These are phyloP conservation scores for Cutaneotrichosporon cyanovorans DNA, from an alignment of 1,284 basidiomycete species.

Conservation along the genomic window DNA sequence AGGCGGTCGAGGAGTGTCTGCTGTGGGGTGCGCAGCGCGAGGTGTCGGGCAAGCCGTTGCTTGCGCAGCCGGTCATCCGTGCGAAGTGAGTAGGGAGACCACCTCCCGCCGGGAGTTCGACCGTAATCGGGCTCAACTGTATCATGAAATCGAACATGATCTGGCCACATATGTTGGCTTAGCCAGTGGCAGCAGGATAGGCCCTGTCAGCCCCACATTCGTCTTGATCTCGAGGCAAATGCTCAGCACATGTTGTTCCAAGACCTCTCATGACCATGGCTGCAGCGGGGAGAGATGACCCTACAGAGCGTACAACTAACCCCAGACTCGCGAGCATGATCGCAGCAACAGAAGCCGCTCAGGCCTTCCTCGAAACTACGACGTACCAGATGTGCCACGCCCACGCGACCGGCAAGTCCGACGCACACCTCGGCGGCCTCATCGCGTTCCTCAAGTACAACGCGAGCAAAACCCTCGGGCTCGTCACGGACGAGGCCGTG, in stretches of 20 bases:
- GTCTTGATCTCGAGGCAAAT: too few species aligned
- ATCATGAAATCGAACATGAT: too few species aligned
- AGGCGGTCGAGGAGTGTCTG: slow-evolving; percentile 44
- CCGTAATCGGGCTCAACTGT: too few species aligned
- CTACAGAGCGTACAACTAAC: too few species aligned
- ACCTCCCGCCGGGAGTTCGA: too few species aligned
- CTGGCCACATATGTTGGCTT: background rate
- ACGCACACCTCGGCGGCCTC: slow-evolving; percentile 40
- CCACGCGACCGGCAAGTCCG: slow-evolving; percentile 60
- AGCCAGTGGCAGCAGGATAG: too few species aligned
- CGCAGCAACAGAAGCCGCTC: slow-evolving; percentile 69
- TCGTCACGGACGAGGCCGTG: slow-evolving; percentile 50
- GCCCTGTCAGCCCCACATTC: too few species aligned
- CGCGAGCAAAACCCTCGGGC: slow-evolving; percentile 37
- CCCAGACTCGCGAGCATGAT: slow-evolving; percentile 66
- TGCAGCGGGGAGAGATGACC: too few species aligned
- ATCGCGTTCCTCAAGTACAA: slow-evolving; percentile 57
- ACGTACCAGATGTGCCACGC: slow-evolving; percentile 90
- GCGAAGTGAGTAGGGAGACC: slow-evolving; percentile 27
- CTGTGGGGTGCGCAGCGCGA: slow-evolving; percentile 67
- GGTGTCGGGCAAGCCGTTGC: slow-evolving; percentile 75
- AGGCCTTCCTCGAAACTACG: slow-evolving; percentile 81
- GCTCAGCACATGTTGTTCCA: too few species aligned
- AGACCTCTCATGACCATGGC: too few species aligned
- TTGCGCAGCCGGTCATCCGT: slow-evolving; percentile 73